A percentile compares a stretch with the other conserved stretches of the same genome.
These are phyloP conservation scores for Aschersonia sp. DNA, from an alignment of 2,329 filamentous ascomycete species.

Conservation along the genomic window DNA sequence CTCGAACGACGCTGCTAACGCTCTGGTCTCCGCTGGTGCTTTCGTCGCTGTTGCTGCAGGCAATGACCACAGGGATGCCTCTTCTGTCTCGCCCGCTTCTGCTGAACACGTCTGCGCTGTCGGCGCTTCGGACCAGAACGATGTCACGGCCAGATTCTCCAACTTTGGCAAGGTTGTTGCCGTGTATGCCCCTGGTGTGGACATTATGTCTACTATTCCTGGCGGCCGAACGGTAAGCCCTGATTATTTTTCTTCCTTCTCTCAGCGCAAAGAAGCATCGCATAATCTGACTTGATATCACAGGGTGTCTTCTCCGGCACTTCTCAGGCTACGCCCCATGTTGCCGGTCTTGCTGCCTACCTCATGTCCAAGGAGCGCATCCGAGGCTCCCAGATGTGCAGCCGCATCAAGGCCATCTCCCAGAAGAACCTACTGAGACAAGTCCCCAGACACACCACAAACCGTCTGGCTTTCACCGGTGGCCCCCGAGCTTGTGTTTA, in stretches of 20 bases:
- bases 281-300: neutral
- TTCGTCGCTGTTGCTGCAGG: conserved; percentile 37
- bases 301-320: conserved; percentile 20
- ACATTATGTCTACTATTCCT: conserved; percentile 28
- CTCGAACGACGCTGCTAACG: conserved; percentile 30
- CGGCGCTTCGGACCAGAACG: conserved; percentile 7
- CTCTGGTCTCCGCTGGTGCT: conserved; percentile 25
- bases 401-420: conserved; percentile 13
- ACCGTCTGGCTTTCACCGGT: conserved; percentile 32
- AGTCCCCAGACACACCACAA: conserved; percentile 19
- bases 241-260: neutral
- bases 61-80: conserved; percentile 15
- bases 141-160: conserved; percentile 24
- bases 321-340: conserved; percentile 10
- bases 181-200: conserved; percentile 29
- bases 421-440: conserved; percentile 18
- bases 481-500: neutral
- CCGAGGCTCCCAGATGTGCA: conserved; percentile 15
- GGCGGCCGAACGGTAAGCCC: conserved; percentile 18
- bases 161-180: conserved; percentile 29
- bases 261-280: too few relatives aligned
- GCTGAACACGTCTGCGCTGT: conserved; percentile 8
- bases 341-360: conserved; percentile 7
- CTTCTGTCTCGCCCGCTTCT: conserved; percentile 8
- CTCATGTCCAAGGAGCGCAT: conserved; percentile 18